Percentiles rank a stretch among this genome's conserved stretches.
Evolutionary conservation across 345 rosid species (phyloP).

Genomic region (Rhizophora apiculata): DNA sequence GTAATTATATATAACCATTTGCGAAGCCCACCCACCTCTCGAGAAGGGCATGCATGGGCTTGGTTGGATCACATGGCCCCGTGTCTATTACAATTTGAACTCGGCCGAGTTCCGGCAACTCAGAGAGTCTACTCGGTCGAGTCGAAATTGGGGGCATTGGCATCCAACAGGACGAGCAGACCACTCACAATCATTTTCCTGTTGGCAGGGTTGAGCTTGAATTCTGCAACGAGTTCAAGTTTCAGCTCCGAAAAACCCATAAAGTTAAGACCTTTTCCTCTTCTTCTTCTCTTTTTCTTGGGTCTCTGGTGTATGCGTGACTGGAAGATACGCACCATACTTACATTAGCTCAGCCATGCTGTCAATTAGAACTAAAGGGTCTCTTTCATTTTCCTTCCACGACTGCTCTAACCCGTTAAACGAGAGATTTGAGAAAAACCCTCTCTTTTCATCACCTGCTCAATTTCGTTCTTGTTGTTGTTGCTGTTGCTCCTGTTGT

Average conservation of each 20-base stretch:
- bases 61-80: no score
- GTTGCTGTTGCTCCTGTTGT: constrained; percentile 35
- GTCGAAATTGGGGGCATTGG: background rate
- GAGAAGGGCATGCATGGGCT: no score
- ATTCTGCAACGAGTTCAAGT: constrained; percentile 2
- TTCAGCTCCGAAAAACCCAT: constrained; percentile 15
- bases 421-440: constrained; percentile 45
- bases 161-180: background rate
- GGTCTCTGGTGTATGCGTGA: background rate
- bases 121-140: constrained; percentile 11
- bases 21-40: no score
- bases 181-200: no score
- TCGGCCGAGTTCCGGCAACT: background rate
- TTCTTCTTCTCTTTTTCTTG: background rate
- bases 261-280: constrained; percentile 22
- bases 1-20: no score
- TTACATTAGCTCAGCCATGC: constrained; percentile 42
- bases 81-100: no score
- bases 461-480: constrained; percentile 33
- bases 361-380: constrained; percentile 45
- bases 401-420: constrained; percentile 44
- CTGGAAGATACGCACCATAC: constrained; percentile 41
- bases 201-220: no score
- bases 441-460: constrained; percentile 21
- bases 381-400: constrained; percentile 45